Evolutionary conservation across 2,329 filamentous ascomycete genomes (phyloP), one percentile per base, ranked within the genome.

Genomic region (Blumeria graminis): DNA sequence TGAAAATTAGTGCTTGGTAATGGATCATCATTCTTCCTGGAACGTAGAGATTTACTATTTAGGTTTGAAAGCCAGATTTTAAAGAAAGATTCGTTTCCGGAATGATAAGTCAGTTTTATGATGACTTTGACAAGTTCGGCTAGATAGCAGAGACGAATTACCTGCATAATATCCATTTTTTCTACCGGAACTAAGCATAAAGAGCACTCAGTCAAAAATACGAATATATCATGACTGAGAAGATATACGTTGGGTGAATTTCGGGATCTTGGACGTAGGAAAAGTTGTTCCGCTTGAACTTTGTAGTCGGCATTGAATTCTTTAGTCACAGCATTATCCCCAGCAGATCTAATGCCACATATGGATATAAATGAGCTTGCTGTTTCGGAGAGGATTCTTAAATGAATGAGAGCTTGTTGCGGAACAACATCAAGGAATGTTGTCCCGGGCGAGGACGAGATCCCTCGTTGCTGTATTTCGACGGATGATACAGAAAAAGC

Each of bases 381-480:
- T 1, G 89, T 96, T 70, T 95, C 92, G 1, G 86, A 82, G 28
- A 96, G 72, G 33, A 96, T 82, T 53, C 89, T 84, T 33, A 98
- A 74, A 66, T 96, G 88, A 1, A 86, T 92, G 58, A 98, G 71
- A 1, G 79, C 76, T 66, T 94, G 81, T 57, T 90, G 84, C 0
- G 92, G 82, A 55, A 96, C 83, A 63, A 82, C 88, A 61, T 90
- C 84, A 18, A 96, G 69, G 50, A 96, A 71, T 5, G 84, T 90
- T 67, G 80, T 75, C 56, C 85, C 82, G 51, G 78, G 76, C 60
- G 84, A 78, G 22, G 81, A 80, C 62, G 86, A 84, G 3, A 87
- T 74, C 6, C 92, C 92, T 62, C 92, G 83, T 67, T 95, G 88
- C 60, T 89, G 82, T 61, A 96, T 94, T 69, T 98, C 92, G 3